Base-by-base conservation (phyloP, 1,284 basidiomycete species). In the Ustilago crameri region DNA sequence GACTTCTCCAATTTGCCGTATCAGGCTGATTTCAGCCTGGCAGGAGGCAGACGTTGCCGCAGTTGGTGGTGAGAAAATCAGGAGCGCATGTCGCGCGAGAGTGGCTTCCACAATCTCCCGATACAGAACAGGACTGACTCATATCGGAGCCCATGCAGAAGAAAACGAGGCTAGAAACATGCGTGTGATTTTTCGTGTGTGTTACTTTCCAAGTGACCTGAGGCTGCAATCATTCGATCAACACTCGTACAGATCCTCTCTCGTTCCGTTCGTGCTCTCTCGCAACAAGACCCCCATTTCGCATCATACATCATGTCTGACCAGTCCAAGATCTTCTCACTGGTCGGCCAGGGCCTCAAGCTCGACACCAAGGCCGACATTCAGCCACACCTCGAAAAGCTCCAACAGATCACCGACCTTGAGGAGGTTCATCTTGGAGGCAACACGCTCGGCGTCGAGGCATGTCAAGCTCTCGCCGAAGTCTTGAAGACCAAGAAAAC, bases 371-470 rank as follows among this genome's bases (percentile, higher is more conserved):
- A 88, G 41, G 89, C 87, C 9, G 93, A 97, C 78, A 90, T 95
- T 62, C 88, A 90, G 77, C 91, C 92, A 0, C 88, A 91, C 80
- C 86, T 79, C 32, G 63, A 73, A 1, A 54, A 75, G 55, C 64
- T 98, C 23, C 86, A 88, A 32, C 87, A 88, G 73, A 83, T 91
- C 46, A 87, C 91, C 75, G 89, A 89, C 37, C 85, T 88, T 18
- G 84, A 87, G 84, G 93, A 96, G 85, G 90, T 98, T 68, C 91
- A 95, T 82, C 87, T 98, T 61, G 92, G 94, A 52, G 95, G 93
- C 26, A 98, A 98, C 85, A 95, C 93, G n/a, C 87, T 98, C 51
- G 95, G 96, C 54, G 89, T 96, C 26, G 93, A 92, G 80, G 95
- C 95, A 35, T 91, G 93, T 62, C 84, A 90, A 80, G 92, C 91